Evolutionary conservation across 768 basidiomycete species (phyloP).

Genomic region (Calvatia gigantea): DNA sequence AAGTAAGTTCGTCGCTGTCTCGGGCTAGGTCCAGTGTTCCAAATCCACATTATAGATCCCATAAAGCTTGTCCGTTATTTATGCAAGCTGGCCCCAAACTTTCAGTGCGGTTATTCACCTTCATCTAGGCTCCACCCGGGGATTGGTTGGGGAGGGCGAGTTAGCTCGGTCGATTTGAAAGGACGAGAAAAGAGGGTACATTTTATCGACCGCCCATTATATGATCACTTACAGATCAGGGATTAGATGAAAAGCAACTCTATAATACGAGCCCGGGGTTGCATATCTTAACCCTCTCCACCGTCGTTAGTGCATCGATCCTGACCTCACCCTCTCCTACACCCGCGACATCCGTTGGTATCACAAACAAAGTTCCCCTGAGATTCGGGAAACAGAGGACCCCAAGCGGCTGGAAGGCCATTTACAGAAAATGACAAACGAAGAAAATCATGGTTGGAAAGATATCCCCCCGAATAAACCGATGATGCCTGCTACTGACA

Average conservation of each 20-base stretch:
- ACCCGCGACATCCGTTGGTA: conserved; percentile 4
- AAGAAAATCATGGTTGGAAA: too few species aligned
- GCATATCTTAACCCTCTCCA: conserved; percentile 37
- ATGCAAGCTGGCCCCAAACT: too few species aligned
- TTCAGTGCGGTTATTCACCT: too few species aligned
- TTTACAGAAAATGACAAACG: conserved; percentile 68
- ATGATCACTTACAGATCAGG: background rate
- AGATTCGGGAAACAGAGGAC: conserved; percentile 57
- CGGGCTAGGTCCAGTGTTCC: too few species aligned
- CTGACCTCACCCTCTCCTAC: conserved; percentile 15
- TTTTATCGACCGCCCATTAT: background rate
- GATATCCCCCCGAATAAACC: too few species aligned
- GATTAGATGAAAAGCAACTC: too few species aligned
- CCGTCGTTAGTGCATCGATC: conserved; percentile 17
- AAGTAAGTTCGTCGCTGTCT: too few species aligned
- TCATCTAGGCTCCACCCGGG: too few species aligned
- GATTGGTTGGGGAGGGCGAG: conserved; percentile 83
- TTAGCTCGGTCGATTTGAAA: conserved; percentile 67
- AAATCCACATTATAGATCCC: too few species aligned
- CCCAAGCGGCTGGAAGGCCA: conserved; percentile 60
- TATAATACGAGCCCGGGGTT: too few species aligned
- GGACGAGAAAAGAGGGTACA: conserved; percentile 49
- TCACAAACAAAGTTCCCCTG: conserved; percentile 11
- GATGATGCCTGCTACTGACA: too few species aligned
- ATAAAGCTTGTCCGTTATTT: too few species aligned